These are phyloP conservation scores for Quercus tomentella DNA, from an alignment of 331 rosid genomes.

Conservation along the genomic window DNA sequence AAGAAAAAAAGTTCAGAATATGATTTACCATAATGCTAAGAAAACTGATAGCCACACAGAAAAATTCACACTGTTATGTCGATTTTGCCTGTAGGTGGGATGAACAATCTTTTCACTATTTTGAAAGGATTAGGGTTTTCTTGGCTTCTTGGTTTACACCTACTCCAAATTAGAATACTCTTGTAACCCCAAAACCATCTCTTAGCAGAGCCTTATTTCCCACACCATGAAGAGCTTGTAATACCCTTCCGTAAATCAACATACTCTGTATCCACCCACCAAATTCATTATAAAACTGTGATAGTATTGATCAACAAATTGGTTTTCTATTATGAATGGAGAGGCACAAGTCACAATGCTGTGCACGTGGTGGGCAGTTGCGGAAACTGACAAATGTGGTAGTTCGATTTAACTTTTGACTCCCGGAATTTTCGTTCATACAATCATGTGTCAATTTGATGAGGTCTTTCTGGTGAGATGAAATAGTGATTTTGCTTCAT, in stretches of 20 bases:
- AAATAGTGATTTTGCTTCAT: neutral
- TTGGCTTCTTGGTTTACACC: neutral
- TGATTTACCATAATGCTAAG: neutral
- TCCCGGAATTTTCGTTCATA: neutral
- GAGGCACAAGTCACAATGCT: neutral
- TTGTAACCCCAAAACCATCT: neutral
- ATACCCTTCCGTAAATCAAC: neutral
- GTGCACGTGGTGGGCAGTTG: neutral
- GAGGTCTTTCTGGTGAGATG: neutral
- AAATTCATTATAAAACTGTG: neutral
- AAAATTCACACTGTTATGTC: neutral
- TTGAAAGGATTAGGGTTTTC: neutral
- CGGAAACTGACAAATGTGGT: neutral
- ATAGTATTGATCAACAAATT: neutral
- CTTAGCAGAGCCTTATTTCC: neutral
- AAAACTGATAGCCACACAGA: neutral
- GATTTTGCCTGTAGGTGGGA: neutral
- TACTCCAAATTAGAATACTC: neutral
- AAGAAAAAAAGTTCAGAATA: neutral
- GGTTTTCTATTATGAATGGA: neutral
- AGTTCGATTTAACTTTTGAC: neutral
- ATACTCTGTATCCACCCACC: neutral
- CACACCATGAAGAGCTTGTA: neutral
- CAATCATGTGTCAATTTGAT: neutral
- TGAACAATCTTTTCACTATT: neutral